phyloP scores from a whole-genome alignment of 2,329 filamentous ascomycete genomes.

The Zarea fungicola region DNA sequence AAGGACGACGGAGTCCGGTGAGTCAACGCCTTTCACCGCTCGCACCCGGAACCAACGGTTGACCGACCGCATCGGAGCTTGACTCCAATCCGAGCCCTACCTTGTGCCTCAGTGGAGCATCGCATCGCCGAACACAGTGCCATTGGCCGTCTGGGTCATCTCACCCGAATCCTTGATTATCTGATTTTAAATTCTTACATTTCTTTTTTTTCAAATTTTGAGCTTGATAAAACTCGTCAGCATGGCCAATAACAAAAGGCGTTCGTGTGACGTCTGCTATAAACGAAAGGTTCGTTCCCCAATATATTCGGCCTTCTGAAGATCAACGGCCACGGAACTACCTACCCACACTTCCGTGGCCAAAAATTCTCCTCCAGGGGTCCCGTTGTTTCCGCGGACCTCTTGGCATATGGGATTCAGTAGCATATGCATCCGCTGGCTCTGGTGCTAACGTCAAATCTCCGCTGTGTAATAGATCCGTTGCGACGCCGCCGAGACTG shows the following conservation, averaged over 20 bases:
- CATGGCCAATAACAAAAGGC: conserved; percentile 13
- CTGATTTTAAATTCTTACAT: background rate
- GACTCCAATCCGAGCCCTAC: too few relatives aligned
- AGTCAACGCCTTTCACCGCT: too few relatives aligned
- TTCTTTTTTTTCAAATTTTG: too few relatives aligned
- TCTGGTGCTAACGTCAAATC: conserved; percentile 10
- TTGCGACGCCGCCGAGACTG: conserved; percentile 38
- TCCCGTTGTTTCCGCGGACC: background rate
- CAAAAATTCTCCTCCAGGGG: background rate
- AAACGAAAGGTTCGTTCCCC: conserved; percentile 37
- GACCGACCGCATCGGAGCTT: too few relatives aligned
- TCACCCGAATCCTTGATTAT: too few relatives aligned
- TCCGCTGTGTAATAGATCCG: conserved; percentile 36
- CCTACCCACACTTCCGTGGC: background rate
- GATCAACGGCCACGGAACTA: background rate
- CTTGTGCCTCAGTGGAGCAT: too few relatives aligned
- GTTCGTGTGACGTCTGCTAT: conserved; percentile 45
- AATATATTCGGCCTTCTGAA: background rate
- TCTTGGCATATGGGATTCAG: too few relatives aligned
- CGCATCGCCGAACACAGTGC: too few relatives aligned
- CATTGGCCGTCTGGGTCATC: too few relatives aligned
- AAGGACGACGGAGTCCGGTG: too few relatives aligned
- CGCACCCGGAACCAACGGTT: too few relatives aligned
- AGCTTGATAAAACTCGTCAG: background rate
- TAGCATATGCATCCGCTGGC: background rate